phyloP scores from a whole-genome alignment of 2,329 filamentous ascomycete species.

The Phaeophleospora eucalypticola region DNA sequence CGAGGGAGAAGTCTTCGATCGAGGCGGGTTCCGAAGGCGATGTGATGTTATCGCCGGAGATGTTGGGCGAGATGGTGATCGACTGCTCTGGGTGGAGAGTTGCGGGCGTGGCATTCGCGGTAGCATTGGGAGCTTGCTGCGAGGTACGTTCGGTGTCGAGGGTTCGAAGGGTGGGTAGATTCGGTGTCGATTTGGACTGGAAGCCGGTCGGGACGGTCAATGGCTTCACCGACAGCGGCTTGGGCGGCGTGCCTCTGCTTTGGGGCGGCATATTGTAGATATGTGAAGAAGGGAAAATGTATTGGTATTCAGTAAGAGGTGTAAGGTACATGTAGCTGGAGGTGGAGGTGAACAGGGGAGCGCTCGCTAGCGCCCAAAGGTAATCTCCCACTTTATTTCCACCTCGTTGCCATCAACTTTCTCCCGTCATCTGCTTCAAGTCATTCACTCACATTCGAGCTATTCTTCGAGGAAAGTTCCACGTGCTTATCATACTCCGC shows the following conservation, averaged over 20 bases:
- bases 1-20: slow-evolving; percentile 36
- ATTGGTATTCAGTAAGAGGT: too few species aligned
- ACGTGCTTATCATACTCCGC: not conserved
- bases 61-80: slow-evolving; percentile 14
- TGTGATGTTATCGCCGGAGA: slow-evolving; percentile 26
- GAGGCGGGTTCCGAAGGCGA: slow-evolving; percentile 39
- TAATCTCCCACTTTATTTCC: not conserved
- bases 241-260: slow-evolving; percentile 37
- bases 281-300: not conserved
- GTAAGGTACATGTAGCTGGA: too few species aligned
- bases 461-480: not conserved
- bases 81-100: slow-evolving; percentile 14
- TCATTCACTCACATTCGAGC: not conserved
- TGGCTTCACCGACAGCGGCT: slow-evolving; percentile 25
- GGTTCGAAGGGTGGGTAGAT: slow-evolving; percentile 41
- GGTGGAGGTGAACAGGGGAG: too few species aligned
- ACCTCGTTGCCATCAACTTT: not conserved
- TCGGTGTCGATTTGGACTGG: slow-evolving; percentile 47
- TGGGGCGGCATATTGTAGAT: slow-evolving; percentile 42
- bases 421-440: not conserved
- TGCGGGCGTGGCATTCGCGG: slow-evolving; percentile 8
- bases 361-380: slow-evolving; percentile 2
- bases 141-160: slow-evolving; percentile 22
- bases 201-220: slow-evolving; percentile 38
- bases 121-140: slow-evolving; percentile 13